phyloP scores from a whole-genome alignment of 768 basidiomycete species.

The Boletus reticuloceps region DNA sequence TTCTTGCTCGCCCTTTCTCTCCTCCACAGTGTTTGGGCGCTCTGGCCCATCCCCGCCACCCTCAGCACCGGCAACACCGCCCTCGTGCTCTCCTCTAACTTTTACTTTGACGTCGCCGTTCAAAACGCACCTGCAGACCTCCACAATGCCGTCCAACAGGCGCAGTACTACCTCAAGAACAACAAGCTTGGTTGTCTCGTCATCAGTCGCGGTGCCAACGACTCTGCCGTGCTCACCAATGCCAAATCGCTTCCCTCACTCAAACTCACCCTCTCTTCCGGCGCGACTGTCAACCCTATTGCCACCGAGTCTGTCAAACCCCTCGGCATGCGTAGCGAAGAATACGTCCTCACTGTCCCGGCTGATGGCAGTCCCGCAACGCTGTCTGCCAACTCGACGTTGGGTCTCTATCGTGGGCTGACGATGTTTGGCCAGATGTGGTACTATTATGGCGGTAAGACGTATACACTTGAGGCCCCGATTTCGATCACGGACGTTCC shows the following conservation, averaged over 20 bases:
- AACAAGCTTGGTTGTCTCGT: constrained; percentile 41
- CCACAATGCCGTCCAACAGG: constrained; percentile 30
- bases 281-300: constrained; percentile 28
- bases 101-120: constrained; percentile 28
- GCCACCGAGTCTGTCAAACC: constrained; percentile 34
- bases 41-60: constrained; percentile 34
- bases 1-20: constrained; percentile 11
- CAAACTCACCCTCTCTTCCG: constrained; percentile 21
- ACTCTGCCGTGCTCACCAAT: constrained; percentile 23
- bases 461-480: constrained; percentile 41
- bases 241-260: constrained; percentile 30
- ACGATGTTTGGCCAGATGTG: constrained; percentile 56
- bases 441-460: constrained; percentile 35
- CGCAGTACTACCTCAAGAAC: constrained; percentile 30
- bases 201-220: constrained; percentile 37
- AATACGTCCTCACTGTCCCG: constrained; percentile 42
- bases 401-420: constrained; percentile 53
- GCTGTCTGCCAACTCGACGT: constrained; percentile 42
- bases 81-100: constrained; percentile 25
- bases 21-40: constrained; percentile 7
- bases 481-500: constrained; percentile 44
- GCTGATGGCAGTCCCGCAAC: constrained; percentile 34
- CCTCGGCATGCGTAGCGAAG: constrained; percentile 41
- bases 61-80: constrained; percentile 23
- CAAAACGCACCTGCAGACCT: constrained; percentile 32